A percentile compares a stretch with the other conserved stretches of the same genome.
Evolutionary conservation across 805 yeast genomes (phyloP).

Genomic region (Candida namnaoensis): DNA sequence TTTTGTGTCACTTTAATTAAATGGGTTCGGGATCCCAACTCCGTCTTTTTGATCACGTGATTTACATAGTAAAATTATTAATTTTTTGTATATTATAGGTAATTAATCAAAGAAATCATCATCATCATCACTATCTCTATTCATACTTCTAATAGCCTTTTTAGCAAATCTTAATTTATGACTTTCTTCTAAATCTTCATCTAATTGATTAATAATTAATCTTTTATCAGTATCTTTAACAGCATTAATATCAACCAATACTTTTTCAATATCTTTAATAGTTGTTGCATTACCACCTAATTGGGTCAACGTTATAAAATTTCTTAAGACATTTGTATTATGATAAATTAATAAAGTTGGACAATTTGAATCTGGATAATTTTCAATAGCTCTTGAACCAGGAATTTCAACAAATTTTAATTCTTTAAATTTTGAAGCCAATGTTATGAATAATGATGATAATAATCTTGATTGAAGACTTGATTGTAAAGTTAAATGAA

Average conservation of each 20-base stretch:
- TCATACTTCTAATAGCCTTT: conserved; percentile 39
- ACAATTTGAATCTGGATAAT: conserved; percentile 82
- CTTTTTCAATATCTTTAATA: conserved; percentile 60
- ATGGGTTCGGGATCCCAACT: no score
- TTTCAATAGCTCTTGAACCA: conserved; percentile 86
- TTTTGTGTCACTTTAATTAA: no score
- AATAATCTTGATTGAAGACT: conserved; percentile 69
- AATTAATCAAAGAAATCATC: conserved; percentile 39
- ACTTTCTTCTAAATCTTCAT: conserved; percentile 50
- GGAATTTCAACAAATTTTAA: conserved; percentile 88
- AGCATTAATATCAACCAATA: conserved; percentile 60
- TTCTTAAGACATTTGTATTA: conserved; percentile 71
- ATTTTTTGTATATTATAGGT: no score
- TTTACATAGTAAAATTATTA: no score
- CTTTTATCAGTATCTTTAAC: conserved; percentile 62
- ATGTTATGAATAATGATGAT: conserved; percentile 40
- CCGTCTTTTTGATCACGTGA: no score
- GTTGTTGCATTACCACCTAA: conserved; percentile 80
- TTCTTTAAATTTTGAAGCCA: conserved; percentile 68
- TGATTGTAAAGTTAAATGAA: conserved; percentile 67
- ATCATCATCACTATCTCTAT: conserved; percentile 32
- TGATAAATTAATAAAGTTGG: conserved; percentile 85
- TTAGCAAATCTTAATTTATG: conserved; percentile 45
- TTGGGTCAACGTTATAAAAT: conserved; percentile 69
- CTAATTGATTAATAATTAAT: conserved; percentile 49